Percentiles rank a stretch among this genome's conserved stretches.
phyloP scores from a whole-genome alignment of 345 rosid species.

The Conringia planisiliqua region DNA sequence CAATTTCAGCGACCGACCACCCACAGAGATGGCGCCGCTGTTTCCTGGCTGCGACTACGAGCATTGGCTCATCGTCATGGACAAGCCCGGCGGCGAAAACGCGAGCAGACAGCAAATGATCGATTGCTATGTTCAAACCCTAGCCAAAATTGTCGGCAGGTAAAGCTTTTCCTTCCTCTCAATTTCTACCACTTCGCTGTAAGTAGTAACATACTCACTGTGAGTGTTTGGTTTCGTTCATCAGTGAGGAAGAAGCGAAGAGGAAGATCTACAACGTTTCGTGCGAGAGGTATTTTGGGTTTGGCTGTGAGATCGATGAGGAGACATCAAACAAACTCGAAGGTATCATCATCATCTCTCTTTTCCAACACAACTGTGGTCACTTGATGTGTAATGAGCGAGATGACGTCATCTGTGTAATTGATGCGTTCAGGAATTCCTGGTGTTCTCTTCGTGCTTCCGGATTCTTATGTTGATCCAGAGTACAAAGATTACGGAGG shows the following conservation, averaged over 20 bases:
- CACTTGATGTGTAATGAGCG: background rate
- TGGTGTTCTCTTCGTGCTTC: constrained; percentile 88
- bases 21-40: constrained; percentile 92
- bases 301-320: constrained; percentile 92
- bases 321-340: constrained; percentile 90
- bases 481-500: constrained; percentile 92
- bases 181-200: background rate
- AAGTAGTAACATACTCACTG: background rate
- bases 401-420: constrained; percentile 4
- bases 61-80: constrained; percentile 98
- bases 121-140: constrained; percentile 75
- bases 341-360: constrained; percentile 40
- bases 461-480: constrained; percentile 87
- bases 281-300: constrained; percentile 90
- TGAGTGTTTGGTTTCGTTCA: background rate
- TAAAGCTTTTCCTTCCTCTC: background rate
- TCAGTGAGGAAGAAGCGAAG: constrained; percentile 85
- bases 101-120: constrained; percentile 90
- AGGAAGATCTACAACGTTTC: constrained; percentile 90
- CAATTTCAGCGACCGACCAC: constrained; percentile 84
- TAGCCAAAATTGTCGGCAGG: constrained; percentile 61
- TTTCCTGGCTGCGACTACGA: constrained; percentile 91
- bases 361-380: background rate
- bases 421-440: constrained; percentile 36
- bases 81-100: constrained; percentile 88